phyloP scores from a whole-genome alignment of 495 filamentous ascomycete genomes.

The Polyplosphaeria fusca region DNA sequence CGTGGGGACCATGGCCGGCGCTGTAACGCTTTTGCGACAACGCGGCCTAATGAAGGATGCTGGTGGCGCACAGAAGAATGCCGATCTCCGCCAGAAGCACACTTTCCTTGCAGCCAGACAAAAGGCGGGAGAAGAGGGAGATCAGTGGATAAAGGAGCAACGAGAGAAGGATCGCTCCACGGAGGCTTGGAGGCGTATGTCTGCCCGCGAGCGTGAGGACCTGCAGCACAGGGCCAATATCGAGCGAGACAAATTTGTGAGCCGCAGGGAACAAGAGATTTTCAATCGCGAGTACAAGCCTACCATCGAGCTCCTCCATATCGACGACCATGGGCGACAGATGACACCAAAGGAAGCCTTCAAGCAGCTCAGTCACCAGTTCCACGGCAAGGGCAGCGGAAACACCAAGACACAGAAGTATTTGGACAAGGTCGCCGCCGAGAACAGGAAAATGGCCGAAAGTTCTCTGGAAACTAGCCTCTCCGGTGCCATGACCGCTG shows the following conservation, averaged over 20 bases:
- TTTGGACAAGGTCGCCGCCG: conserved; percentile 94
- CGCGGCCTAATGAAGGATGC: conserved; percentile 71
- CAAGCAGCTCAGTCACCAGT: conserved; percentile 90
- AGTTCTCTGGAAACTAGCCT: conserved; percentile 77
- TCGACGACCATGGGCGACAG: conserved; percentile 77
- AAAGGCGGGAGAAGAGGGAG: conserved; percentile 68
- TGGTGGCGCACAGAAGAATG: conserved; percentile 60
- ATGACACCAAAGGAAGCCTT: conserved; percentile 96
- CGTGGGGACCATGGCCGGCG: conserved; percentile 70
- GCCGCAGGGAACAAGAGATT: conserved; percentile 73
- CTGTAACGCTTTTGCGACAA: conserved; percentile 74
- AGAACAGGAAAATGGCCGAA: conserved; percentile 80
- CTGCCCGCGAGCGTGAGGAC: conserved; percentile 84
- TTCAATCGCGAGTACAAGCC: conserved; percentile 88
- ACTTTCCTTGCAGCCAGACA: conserved; percentile 78
- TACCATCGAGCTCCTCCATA: conserved; percentile 82
- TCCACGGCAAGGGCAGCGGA: conserved; percentile 95
- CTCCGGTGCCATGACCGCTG: conserved; percentile 77
- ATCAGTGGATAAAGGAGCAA: conserved; percentile 73
- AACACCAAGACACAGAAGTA: conserved; percentile 98
- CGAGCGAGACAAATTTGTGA: conserved; percentile 75
- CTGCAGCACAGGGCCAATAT: conserved; percentile 83
- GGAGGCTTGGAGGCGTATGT: conserved; percentile 81
- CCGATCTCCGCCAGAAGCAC: conserved; percentile 69
- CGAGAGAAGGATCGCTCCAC: conserved; percentile 81